A percentile compares a stretch with the other conserved stretches of the same genome.
phyloP scores from a whole-genome alignment of 257 asterid genomes.

The Thymus quinquecostatus region DNA sequence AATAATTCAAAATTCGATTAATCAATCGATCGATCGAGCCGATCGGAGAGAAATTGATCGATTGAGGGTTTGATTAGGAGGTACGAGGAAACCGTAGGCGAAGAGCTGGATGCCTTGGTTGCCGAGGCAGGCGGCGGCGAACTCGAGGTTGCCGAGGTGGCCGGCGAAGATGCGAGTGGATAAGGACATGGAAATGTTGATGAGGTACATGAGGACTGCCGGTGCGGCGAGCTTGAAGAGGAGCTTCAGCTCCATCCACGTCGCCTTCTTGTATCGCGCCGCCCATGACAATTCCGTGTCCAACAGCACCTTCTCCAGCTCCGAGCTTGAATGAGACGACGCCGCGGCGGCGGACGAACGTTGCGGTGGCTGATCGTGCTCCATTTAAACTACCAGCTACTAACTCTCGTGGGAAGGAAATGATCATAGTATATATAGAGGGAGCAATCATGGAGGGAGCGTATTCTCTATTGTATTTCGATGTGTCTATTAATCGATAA shows the following conservation, averaged over 20 bases:
- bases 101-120: constrained; percentile 59
- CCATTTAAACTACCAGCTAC: too few species aligned
- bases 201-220: constrained; percentile 48
- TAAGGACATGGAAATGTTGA: constrained; percentile 58
- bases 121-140: constrained; percentile 68
- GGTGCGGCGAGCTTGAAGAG: constrained; percentile 60
- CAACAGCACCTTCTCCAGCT: constrained; percentile 46
- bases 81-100: constrained; percentile 68
- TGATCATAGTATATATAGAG: too few species aligned
- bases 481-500: too few species aligned
- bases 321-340: constrained; percentile 31
- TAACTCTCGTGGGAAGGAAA: too few species aligned
- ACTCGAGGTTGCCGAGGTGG: constrained; percentile 62
- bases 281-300: constrained; percentile 33
- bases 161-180: constrained; percentile 65
- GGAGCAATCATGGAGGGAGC: too few species aligned
- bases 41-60: too few species aligned
- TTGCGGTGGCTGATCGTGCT: too few species aligned
- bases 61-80: too few species aligned
- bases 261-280: constrained; percentile 36
- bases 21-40: not conserved
- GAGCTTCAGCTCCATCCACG: constrained; percentile 53
- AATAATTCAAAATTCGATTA: not conserved
- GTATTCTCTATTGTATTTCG: too few species aligned
- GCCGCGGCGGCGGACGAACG: not conserved